Conservation (phyloP, 441 rosid genomes). For the Adansonia rubrostipa region DNA sequence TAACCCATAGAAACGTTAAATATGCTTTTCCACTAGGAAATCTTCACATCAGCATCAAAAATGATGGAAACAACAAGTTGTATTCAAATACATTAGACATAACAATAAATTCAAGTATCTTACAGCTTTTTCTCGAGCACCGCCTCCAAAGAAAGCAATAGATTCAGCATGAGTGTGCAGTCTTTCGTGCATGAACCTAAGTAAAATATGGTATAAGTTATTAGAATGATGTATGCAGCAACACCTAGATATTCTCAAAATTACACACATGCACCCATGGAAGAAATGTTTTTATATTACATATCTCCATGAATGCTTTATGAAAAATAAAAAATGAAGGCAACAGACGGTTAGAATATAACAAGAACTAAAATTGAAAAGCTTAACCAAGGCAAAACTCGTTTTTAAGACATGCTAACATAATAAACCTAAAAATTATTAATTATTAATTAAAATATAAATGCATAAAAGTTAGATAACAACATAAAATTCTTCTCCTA, state of each 20-base stretch:
- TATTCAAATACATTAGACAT: slow-evolving; percentile 5
- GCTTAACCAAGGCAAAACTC: too few relatives aligned
- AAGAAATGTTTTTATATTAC: too few relatives aligned
- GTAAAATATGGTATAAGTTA: too few relatives aligned
- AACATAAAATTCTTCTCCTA: neutral
- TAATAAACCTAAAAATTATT: neutral
- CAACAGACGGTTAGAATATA: too few relatives aligned
- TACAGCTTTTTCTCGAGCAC: slow-evolving; percentile 97
- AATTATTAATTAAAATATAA: neutral
- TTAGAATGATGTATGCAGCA: too few relatives aligned
- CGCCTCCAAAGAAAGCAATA: slow-evolving; percentile 99
- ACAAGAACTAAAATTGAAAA: too few relatives aligned
- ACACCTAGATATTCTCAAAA: too few relatives aligned
- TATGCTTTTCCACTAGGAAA: too few relatives aligned
- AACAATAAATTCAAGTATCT: slow-evolving; percentile 42
- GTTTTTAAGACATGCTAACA: too few relatives aligned
- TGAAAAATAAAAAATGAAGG: too few relatives aligned
- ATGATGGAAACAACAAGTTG: slow-evolving; percentile 20
- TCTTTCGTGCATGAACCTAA: slow-evolving; percentile 99
- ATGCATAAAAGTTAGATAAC: neutral
- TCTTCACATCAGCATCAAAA: slow-evolving; percentile 6
- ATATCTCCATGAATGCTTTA: too few relatives aligned
- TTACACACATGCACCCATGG: too few relatives aligned
- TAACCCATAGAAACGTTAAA: neutral
- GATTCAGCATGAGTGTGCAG: slow-evolving; percentile 97